Conservation (phyloP, 176 grass and related monocot species). For the Musa schizocarpa region DNA sequence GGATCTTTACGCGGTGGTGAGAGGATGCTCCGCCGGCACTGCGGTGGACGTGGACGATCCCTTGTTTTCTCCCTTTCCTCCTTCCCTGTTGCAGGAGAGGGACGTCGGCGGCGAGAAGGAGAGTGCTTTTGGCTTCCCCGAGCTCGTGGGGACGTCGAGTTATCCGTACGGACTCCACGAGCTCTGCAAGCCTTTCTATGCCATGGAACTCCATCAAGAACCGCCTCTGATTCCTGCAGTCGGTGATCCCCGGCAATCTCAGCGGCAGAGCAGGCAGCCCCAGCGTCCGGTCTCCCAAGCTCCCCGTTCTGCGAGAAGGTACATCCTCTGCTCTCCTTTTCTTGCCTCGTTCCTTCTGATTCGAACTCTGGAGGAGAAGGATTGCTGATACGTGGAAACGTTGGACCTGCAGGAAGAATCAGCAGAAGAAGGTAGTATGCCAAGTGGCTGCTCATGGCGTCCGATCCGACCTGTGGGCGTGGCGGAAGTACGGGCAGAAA, state of each 20-base stretch:
- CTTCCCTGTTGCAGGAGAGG: background rate
- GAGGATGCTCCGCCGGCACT: slow-evolving; percentile 35
- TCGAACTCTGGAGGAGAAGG: background rate
- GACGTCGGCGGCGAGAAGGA: background rate
- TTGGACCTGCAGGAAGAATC: slow-evolving; percentile 51
- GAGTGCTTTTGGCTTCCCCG: background rate
- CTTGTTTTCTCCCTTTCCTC: background rate
- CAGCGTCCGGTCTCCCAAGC: background rate
- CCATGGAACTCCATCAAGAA: background rate
- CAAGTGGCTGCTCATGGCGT: slow-evolving; percentile 58
- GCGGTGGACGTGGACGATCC: background rate
- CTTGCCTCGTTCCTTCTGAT: background rate
- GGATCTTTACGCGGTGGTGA: slow-evolving; percentile 83
- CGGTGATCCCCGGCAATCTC: background rate
- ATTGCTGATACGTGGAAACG: no score
- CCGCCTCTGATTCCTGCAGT: no score
- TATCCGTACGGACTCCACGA: background rate
- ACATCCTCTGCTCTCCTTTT: slow-evolving; percentile 25
- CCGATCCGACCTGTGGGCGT: slow-evolving; percentile 78
- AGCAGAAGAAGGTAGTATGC: slow-evolving; percentile 67
- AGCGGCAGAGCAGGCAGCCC: background rate
- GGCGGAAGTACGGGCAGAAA: slow-evolving; percentile 96
- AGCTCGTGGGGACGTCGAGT: background rate
- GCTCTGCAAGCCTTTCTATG: background rate
- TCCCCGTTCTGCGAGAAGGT: slow-evolving; percentile 11